Conservation (phyloP, 805 yeast genomes). For the Monosporozyma siamensis region DNA sequence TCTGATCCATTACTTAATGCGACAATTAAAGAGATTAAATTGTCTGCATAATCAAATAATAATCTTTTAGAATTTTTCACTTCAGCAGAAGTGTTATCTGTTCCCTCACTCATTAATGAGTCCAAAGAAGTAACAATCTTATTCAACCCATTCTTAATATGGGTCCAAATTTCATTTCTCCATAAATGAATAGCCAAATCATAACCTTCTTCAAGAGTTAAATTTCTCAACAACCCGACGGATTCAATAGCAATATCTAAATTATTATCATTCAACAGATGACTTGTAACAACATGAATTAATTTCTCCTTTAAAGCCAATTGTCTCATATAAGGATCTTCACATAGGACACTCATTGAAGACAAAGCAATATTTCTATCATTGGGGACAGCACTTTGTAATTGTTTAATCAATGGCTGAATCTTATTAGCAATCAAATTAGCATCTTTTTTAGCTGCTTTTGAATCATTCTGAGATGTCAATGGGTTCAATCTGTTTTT, state of each 20-base stretch:
- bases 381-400: conserved; percentile 52
- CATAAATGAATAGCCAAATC: conserved; percentile 66
- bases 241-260: conserved; percentile 75
- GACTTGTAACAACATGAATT: conserved; percentile 52
- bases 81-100: conserved; percentile 2
- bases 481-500: conserved; percentile 32
- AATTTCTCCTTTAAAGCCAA: conserved; percentile 63
- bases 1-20: conserved; percentile 58
- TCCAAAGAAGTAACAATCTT: conserved; percentile 44
- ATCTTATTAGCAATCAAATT: conserved; percentile 45
- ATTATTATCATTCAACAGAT: conserved; percentile 54
- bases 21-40: conserved; percentile 56
- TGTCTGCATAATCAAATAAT: conserved; percentile 62
- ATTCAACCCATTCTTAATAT: conserved; percentile 42
- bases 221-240: conserved; percentile 69
- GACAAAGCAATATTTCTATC: conserved; percentile 73
- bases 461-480: too few relatives aligned
- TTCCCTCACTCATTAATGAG: conserved; percentile 27
- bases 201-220: conserved; percentile 81
- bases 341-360: conserved; percentile 62
- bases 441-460: conserved; percentile 37
- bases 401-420: conserved; percentile 56
- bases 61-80: conserved; percentile 36
- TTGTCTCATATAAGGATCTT: conserved; percentile 54
- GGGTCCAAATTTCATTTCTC: conserved; percentile 69